Evolutionary conservation across 2,329 filamentous ascomycete genomes (phyloP).

Genomic region (Claviceps sp.): DNA sequence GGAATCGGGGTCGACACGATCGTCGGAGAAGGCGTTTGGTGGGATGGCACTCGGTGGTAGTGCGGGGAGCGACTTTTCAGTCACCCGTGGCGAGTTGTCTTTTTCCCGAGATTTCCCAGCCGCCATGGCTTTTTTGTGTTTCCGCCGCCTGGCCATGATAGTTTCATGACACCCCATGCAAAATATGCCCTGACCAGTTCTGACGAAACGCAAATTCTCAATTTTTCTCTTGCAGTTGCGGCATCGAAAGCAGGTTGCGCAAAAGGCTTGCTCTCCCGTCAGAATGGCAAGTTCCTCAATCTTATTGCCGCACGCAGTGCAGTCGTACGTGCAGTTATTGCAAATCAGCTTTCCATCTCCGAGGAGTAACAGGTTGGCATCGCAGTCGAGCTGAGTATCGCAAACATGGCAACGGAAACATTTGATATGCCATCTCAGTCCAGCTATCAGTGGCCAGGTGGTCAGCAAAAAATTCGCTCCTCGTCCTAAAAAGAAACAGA

Average conservation of each 20-base stretch:
- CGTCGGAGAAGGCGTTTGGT: slow-evolving; percentile 46
- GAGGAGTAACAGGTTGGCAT: slow-evolving; percentile 91
- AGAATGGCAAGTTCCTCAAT: slow-evolving; percentile 96
- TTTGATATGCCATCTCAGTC: slow-evolving; percentile 96
- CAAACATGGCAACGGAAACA: slow-evolving; percentile 98
- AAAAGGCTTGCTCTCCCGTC: slow-evolving; percentile 95
- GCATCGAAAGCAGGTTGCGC: slow-evolving; percentile 91
- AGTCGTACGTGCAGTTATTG: slow-evolving; percentile 99
- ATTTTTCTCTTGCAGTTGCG: slow-evolving; percentile 98
- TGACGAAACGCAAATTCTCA: slow-evolving; percentile 92
- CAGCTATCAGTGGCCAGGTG: slow-evolving; percentile 41
- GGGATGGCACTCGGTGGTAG: slow-evolving; percentile 64
- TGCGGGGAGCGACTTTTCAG: slow-evolving; percentile 87
- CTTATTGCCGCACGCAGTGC: slow-evolving; percentile 90
- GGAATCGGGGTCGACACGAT: slow-evolving; percentile 46
- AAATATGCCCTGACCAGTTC: slow-evolving; percentile 96
- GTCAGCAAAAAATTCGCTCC: slow-evolving; percentile 10
- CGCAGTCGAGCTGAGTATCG: slow-evolving; percentile 88
- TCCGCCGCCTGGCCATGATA: slow-evolving; percentile 81
- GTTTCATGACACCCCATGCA: slow-evolving; percentile 99
- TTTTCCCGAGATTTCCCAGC: slow-evolving; percentile 47
- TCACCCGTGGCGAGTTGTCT: slow-evolving; percentile 51
- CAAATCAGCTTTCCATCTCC: slow-evolving; percentile 97
- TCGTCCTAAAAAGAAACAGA: background rate
- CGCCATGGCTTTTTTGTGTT: slow-evolving; percentile 62